Conservation (phyloP, 2,329 filamentous ascomycete genomes). For the Coniochaeta pulveracea region DNA sequence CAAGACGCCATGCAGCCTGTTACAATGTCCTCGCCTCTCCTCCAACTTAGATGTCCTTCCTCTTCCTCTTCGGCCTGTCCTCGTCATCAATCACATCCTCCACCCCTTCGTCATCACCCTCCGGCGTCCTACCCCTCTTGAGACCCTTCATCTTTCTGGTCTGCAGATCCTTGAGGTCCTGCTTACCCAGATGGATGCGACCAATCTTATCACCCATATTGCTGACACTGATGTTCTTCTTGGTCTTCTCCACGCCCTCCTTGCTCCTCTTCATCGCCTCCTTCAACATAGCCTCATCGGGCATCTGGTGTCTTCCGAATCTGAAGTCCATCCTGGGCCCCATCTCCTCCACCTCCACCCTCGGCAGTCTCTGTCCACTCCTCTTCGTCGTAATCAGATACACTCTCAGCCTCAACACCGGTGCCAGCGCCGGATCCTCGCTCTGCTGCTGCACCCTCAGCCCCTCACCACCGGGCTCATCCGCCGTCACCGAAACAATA, state of each 20-base stretch:
- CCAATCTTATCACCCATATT: conserved; percentile 93
- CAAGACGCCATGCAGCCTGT: too few relatives aligned
- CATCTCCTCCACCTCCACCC: conserved; percentile 91
- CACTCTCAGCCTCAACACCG: conserved; percentile 57
- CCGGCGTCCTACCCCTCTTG: conserved; percentile 64
- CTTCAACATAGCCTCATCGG: conserved; percentile 72
- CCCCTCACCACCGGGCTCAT: conserved; percentile 36
- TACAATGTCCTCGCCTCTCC: too few relatives aligned
- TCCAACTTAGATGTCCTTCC: too few relatives aligned
- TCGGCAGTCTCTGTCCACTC: conserved; percentile 75
- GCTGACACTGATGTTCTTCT: conserved; percentile 95
- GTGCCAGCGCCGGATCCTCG: conserved; percentile 27
- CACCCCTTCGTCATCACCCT: conserved; percentile 38
- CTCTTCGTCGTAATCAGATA: conserved; percentile 82
- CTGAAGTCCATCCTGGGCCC: conserved; percentile 89
- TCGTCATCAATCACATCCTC: conserved; percentile 27
- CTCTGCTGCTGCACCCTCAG: conserved; percentile 17
- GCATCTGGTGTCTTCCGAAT: conserved; percentile 67
- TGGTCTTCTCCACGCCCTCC: conserved; percentile 62
- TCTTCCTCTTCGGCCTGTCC: conserved; percentile 25
- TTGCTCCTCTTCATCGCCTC: conserved; percentile 82
- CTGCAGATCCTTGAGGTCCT: conserved; percentile 79
- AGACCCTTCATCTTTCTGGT: conserved; percentile 99
- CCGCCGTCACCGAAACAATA: conserved; percentile 69
- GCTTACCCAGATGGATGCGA: conserved; percentile 79